These are phyloP conservation scores for Apiotrichum gracile DNA, from an alignment of 1,284 basidiomycete species.

Conservation along the genomic window DNA sequence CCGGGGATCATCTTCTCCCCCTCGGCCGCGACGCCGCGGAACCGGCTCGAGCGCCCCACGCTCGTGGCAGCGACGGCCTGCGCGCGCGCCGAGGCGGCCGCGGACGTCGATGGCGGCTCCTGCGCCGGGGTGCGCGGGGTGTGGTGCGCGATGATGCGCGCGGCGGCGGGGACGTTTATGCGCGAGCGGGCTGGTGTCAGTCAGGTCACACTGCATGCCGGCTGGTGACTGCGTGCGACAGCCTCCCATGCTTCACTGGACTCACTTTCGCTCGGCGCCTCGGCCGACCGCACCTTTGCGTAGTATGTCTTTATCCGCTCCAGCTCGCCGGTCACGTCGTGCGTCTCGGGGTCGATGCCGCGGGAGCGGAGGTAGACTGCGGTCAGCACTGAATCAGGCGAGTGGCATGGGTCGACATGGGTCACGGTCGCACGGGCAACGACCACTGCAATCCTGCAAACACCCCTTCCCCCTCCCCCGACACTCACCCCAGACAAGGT, in stretches of 20 bases:
- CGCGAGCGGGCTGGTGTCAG: slow-evolving; percentile 3
- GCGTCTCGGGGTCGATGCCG: slow-evolving; percentile 37
- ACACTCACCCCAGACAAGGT: slow-evolving; percentile 43
- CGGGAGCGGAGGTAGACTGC: slow-evolving; percentile 43
- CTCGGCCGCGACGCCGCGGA: slow-evolving; percentile 25
- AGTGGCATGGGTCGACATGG: not conserved
- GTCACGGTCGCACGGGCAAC: too few species aligned
- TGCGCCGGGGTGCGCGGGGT: too few species aligned
- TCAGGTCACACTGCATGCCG: not conserved
- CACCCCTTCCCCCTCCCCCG: not conserved
- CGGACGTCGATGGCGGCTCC: too few species aligned
- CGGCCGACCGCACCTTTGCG: slow-evolving; percentile 33
- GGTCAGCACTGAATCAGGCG: not conserved
- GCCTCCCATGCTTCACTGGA: not conserved
- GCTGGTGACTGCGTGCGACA: too few species aligned
- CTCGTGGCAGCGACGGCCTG: slow-evolving; percentile 12
- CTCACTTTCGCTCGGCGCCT: slow-evolving; percentile 12
- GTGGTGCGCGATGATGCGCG: slow-evolving; percentile 34
- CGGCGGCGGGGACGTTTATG: slow-evolving; percentile 34
- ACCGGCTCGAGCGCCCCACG: slow-evolving; percentile 14
- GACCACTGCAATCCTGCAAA: too few species aligned
- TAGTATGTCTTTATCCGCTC: slow-evolving; percentile 41
- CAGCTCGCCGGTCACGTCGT: slow-evolving; percentile 40
- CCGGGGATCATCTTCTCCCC: slow-evolving; percentile 19
- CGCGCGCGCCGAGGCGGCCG: slow-evolving; percentile 15